Evolutionary conservation across 768 basidiomycete genomes (phyloP).

Genomic region (Lactarius trivialis): DNA sequence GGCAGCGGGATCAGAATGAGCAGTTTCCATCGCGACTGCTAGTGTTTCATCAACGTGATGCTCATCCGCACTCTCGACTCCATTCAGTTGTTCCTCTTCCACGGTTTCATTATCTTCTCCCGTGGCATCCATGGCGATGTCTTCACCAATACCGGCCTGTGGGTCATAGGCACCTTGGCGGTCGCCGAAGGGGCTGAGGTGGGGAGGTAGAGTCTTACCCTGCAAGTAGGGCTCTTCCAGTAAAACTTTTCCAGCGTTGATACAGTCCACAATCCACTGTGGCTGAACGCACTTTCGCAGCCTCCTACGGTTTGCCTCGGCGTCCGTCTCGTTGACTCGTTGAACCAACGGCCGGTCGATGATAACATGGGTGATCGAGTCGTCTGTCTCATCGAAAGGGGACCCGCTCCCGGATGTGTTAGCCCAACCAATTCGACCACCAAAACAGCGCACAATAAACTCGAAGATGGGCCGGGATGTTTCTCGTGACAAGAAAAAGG

Average conservation of each 20-base stretch:
- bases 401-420: slow-evolving; percentile 75
- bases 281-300: slow-evolving; percentile 90
- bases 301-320: slow-evolving; percentile 53
- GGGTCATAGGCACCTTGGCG: slow-evolving; percentile 73
- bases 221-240: slow-evolving; percentile 82
- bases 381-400: slow-evolving; percentile 68
- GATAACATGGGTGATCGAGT: slow-evolving; percentile 88
- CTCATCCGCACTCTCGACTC: slow-evolving; percentile 12
- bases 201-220: slow-evolving; percentile 84
- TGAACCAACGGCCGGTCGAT: slow-evolving; percentile 76
- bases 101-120: slow-evolving; percentile 31
- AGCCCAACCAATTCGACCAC: slow-evolving; percentile 90
- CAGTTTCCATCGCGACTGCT: slow-evolving; percentile 32
- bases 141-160: slow-evolving; percentile 34
- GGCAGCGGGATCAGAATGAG: slow-evolving; percentile 55
- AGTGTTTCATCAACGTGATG: slow-evolving; percentile 30
- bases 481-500: slow-evolving; percentile 92
- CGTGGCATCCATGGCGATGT: slow-evolving; percentile 30
- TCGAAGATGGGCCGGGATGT: slow-evolving; percentile 89
- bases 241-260: slow-evolving; percentile 80
- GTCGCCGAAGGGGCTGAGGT: slow-evolving; percentile 92
- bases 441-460: slow-evolving; percentile 87
- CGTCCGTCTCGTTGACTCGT: slow-evolving; percentile 42
- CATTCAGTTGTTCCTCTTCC: slow-evolving; percentile 28
- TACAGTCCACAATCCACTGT: slow-evolving; percentile 96